These are phyloP conservation scores for Teratosphaeriaceae sp. DNA, from an alignment of 2,329 filamentous ascomycete genomes.

Conservation along the genomic window DNA sequence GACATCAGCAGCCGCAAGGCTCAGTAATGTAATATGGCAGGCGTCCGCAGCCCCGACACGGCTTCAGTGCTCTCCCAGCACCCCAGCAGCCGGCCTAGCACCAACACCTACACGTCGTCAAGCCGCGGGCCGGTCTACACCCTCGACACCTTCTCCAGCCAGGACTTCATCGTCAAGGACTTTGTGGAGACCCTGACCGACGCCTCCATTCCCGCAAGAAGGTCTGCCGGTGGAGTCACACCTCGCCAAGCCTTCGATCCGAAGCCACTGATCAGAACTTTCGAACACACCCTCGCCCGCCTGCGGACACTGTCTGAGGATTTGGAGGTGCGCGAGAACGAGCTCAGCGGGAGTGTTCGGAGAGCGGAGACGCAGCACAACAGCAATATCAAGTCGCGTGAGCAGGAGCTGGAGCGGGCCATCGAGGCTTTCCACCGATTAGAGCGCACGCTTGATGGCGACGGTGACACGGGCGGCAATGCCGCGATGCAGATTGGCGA, in stretches of 20 bases:
- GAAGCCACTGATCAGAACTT: slow-evolving; percentile 92
- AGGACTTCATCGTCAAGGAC: slow-evolving; percentile 95
- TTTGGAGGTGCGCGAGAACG: slow-evolving; percentile 82
- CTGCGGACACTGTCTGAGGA: slow-evolving; percentile 70
- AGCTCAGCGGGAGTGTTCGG: slow-evolving; percentile 81
- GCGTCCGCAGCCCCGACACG: slow-evolving; percentile 8
- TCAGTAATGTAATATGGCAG: too few species aligned
- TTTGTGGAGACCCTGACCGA: slow-evolving; percentile 93
- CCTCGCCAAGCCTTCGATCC: slow-evolving; percentile 64
- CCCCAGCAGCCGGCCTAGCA: slow-evolving; percentile 2
- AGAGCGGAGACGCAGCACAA: slow-evolving; percentile 89
- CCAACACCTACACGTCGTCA: background rate
- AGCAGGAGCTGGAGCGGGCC: slow-evolving; percentile 82
- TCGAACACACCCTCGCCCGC: slow-evolving; percentile 69
- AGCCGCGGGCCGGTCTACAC: slow-evolving; percentile 51
- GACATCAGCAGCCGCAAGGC: too few species aligned
- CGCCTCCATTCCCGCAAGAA: slow-evolving; percentile 69
- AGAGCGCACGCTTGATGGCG: slow-evolving; percentile 65
- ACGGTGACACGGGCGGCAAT: slow-evolving; percentile 62
- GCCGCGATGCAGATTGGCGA: slow-evolving; percentile 93
- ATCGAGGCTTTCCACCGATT: slow-evolving; percentile 88
- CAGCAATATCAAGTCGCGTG: slow-evolving; percentile 79
- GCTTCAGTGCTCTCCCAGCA: slow-evolving; percentile 9
- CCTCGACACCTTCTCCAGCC: slow-evolving; percentile 62
- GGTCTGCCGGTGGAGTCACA: slow-evolving; percentile 50